phyloP scores from a whole-genome alignment of 768 basidiomycete genomes.

The Leucosporidium scottii region DNA sequence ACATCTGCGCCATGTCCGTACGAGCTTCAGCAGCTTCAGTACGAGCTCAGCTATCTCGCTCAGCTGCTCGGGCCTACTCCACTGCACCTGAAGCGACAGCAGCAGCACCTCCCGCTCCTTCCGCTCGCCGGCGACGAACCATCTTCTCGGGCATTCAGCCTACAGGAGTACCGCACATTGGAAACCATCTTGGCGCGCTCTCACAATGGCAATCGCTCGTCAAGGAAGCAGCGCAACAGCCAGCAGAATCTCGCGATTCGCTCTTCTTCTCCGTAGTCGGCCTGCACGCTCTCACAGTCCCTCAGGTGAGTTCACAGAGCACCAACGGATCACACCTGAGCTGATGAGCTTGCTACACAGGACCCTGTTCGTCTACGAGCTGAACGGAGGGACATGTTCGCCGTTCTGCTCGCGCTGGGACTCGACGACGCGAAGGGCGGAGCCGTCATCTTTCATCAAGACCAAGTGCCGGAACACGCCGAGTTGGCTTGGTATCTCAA shows the following conservation, averaged over 20 bases:
- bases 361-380: slow-evolving; percentile 56
- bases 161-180: slow-evolving; percentile 82
- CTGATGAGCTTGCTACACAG: slow-evolving; percentile 1
- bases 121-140: too few relatives aligned
- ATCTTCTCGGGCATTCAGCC: slow-evolving; percentile 92
- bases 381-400: slow-evolving; percentile 69
- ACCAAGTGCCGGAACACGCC: slow-evolving; percentile 74
- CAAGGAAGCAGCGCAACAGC: slow-evolving; percentile 40
- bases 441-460: slow-evolving; percentile 66
- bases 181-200: slow-evolving; percentile 86
- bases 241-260: slow-evolving; percentile 53
- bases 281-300: slow-evolving; percentile 87
- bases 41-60: too few relatives aligned
- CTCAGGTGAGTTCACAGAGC: slow-evolving; percentile 50
- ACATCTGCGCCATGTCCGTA: too few relatives aligned
- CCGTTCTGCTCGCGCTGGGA: slow-evolving; percentile 74
- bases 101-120: too few relatives aligned
- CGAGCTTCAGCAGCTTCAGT: too few relatives aligned
- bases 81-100: too few relatives aligned
- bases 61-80: too few relatives aligned
- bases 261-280: slow-evolving; percentile 84
- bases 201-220: slow-evolving; percentile 83
- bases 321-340: not conserved
- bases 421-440: slow-evolving; percentile 63
- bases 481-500: slow-evolving; percentile 86